These are phyloP conservation scores for Hygrophorus russula DNA, from an alignment of 768 basidiomycete genomes.

Conservation along the genomic window DNA sequence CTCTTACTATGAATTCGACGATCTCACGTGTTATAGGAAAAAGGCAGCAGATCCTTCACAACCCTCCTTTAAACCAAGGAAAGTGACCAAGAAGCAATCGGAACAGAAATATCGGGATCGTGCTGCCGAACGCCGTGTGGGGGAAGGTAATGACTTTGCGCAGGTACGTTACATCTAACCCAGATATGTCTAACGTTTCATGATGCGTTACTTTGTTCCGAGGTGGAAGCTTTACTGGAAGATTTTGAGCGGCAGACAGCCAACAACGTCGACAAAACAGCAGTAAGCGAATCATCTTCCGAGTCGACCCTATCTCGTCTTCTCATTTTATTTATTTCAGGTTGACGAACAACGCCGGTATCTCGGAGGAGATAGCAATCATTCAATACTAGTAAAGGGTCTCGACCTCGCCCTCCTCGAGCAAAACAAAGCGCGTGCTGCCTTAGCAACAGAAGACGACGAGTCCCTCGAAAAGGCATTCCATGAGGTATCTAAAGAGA, in stretches of 20 bases:
- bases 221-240: slow-evolving; percentile 75
- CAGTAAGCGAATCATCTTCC: slow-evolving; percentile 27
- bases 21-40: slow-evolving; percentile 15
- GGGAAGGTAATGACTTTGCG: slow-evolving; percentile 63
- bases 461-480: slow-evolving; percentile 75
- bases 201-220: slow-evolving; percentile 4
- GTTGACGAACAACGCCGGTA: slow-evolving; percentile 66
- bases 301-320: slow-evolving; percentile 1
- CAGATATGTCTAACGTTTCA: slow-evolving; percentile 1
- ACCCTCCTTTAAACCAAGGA: slow-evolving; percentile 74
- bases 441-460: slow-evolving; percentile 56
- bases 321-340: slow-evolving; percentile 21
- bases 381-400: slow-evolving; percentile 82
- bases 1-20: not conserved
- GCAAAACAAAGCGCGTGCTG: slow-evolving; percentile 63
- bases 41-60: slow-evolving; percentile 39
- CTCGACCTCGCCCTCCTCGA: slow-evolving; percentile 82
- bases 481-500: slow-evolving; percentile 26
- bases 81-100: slow-evolving; percentile 44
- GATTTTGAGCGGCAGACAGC: slow-evolving; percentile 65
- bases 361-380: slow-evolving; percentile 77
- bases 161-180: slow-evolving; percentile 30
- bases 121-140: slow-evolving; percentile 60
- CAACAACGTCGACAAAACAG: slow-evolving; percentile 43
- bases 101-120: slow-evolving; percentile 58